These are phyloP conservation scores for Lagerstroemia speciosa DNA, from an alignment of 345 rosid species.

Conservation along the genomic window DNA sequence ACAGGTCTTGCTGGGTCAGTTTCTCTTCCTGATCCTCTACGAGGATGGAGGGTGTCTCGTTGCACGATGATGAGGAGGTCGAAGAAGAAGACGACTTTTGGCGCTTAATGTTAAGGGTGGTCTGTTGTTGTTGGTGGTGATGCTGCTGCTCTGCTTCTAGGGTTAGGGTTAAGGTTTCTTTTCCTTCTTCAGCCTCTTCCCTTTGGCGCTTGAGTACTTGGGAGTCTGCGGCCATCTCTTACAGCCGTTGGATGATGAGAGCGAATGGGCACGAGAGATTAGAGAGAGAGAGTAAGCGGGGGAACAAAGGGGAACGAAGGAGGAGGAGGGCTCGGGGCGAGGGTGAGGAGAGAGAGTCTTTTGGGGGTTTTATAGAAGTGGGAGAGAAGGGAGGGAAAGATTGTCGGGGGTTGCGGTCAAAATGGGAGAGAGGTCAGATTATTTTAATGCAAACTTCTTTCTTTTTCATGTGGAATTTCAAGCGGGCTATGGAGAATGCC, in stretches of 20 bases:
- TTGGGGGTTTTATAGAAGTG: constrained; percentile 49
- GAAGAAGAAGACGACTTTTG: constrained; percentile 24
- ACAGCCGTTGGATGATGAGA: background rate
- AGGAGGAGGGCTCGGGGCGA: background rate
- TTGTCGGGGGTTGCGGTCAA: constrained; percentile 32
- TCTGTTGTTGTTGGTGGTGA: background rate
- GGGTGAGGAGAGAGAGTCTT: constrained; percentile 38
- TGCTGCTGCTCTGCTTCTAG: constrained; percentile 20
- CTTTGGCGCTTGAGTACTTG: constrained; percentile 41
- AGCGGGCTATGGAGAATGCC: background rate
- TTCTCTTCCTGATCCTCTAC: constrained; percentile 42
- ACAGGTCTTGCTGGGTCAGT: constrained; percentile 38
- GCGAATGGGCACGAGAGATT: background rate
- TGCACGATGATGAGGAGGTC: constrained; percentile 4
- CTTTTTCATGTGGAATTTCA: background rate
- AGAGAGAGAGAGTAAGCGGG: background rate
- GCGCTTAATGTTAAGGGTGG: constrained; percentile 23
- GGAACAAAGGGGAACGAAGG: constrained; percentile 9
- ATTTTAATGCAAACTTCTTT: background rate
- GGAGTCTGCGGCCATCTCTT: constrained; percentile 36
- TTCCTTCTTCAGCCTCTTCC: constrained; percentile 29
- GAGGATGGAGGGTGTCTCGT: constrained; percentile 31
- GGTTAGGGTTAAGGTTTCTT: constrained; percentile 24
- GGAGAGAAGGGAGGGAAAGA: constrained; percentile 2
- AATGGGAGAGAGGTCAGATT: constrained; percentile 11